phyloP scores from a whole-genome alignment of 352 stramenopile genomes.

The Phytopythium aichiense region DNA sequence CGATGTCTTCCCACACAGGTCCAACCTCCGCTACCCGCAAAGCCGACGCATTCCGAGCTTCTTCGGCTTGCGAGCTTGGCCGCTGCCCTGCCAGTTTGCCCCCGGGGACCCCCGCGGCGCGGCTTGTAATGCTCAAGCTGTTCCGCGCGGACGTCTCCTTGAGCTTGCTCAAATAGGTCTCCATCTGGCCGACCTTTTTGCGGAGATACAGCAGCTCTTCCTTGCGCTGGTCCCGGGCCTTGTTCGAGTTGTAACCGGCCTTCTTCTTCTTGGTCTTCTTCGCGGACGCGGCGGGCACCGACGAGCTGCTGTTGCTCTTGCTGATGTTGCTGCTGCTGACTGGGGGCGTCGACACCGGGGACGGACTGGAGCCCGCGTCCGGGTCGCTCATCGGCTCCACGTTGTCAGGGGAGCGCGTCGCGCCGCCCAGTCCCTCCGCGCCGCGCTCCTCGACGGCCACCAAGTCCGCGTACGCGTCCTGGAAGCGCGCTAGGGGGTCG shows the following conservation, averaged over 20 bases:
- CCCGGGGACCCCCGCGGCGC: background rate
- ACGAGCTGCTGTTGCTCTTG: background rate
- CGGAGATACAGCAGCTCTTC: constrained; percentile 37
- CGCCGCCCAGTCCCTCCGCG: background rate
- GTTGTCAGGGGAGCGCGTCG: background rate
- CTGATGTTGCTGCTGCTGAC: background rate
- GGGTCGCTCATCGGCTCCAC: constrained; percentile 11
- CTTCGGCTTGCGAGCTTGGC: constrained; percentile 3
- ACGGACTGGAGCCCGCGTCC: background rate
- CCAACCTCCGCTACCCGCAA: constrained; percentile 29
- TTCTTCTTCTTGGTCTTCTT: constrained; percentile 39
- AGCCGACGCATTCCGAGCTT: constrained; percentile 15
- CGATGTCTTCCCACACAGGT: constrained; percentile 50
- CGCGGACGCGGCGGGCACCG: constrained; percentile 12
- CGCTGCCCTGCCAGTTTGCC: constrained; percentile 13
- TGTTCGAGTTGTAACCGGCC: constrained; percentile 25
- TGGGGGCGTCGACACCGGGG: constrained; percentile 16
- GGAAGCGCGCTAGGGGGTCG: background rate
- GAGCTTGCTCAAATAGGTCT: constrained; percentile 30
- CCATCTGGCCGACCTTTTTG: constrained; percentile 39
- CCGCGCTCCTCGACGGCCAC: background rate
- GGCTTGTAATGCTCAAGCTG: constrained; percentile 4
- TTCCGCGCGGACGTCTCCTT: constrained; percentile 17
- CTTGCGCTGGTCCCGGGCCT: constrained; percentile 20
- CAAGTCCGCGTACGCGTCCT: background rate